Base-by-base conservation (phyloP, 805 yeast genomes). In the Barnettozyma pratensis region DNA sequence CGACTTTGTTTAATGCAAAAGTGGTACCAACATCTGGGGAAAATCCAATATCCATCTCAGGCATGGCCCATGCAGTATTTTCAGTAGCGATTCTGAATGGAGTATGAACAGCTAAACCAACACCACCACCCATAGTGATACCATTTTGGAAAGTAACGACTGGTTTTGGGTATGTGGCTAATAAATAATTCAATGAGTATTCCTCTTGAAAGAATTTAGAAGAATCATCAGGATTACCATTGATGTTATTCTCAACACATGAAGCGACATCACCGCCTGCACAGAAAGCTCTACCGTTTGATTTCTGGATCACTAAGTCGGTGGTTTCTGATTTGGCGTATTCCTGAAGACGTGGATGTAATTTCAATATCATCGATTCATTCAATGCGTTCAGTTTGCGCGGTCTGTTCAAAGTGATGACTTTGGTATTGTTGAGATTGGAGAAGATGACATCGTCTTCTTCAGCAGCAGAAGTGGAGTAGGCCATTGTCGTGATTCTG, bases 101-200 rank as follows among this genome's bases (percentile, higher is more conserved):
- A 10, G 88, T 84, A 68, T 94, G 98, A 39, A 88, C 85, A 0
- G 92, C 76, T 41, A 94, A 71, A 5, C 99, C 98, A 40, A 90
- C 96, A 58, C 98, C 98, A 45, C 98, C 98, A 47, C 98, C 99
- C 96, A 94, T 89, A 29, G 92, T 88, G 58, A 92, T 87, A 26
- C 98, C 97, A 62, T 94, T 84, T 81, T 86, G 83, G 37, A 89
- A 61, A 0, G 96, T 74, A n/a, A 94, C 83, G 51, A 87, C 76
- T 1, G 98, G 98, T 71, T 90, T 92, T 50, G 82, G 72, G 58
- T 81, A 90, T n/a, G 92, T 83, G 8, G 96, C 83, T 51, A 91
- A 72, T 44, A 84, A 70, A 61, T 83, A 86, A 71, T 94, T 83
- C 60, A 94, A 70, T 52, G 83, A 80, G 70, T 94, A 92, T 68